A percentile compares a stretch with the other conserved stretches of the same genome.
phyloP scores from a whole-genome alignment of 1,139 yeast genomes.

The Geotrichum cucujoidarum region DNA sequence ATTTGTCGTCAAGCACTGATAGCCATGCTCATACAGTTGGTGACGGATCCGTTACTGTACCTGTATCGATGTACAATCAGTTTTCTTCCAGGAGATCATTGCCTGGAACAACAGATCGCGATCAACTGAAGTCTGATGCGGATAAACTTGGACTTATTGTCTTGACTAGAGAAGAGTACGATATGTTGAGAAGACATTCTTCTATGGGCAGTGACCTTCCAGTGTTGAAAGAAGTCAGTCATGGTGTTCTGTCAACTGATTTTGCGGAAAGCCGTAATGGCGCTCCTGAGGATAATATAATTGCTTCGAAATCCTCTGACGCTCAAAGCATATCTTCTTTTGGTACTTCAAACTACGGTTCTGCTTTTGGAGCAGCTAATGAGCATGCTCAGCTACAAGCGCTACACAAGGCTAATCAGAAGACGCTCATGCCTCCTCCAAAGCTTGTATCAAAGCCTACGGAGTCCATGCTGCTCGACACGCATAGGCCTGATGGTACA shows the following conservation, averaged over 20 bases:
- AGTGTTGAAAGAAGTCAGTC: slow-evolving; percentile 20
- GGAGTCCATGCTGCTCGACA: slow-evolving; percentile 4
- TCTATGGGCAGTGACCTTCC: slow-evolving; percentile 16
- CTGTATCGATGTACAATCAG: slow-evolving; percentile 24
- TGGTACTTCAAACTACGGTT: slow-evolving; percentile 4
- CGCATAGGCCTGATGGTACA: neutral
- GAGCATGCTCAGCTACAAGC: neutral
- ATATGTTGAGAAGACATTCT: slow-evolving; percentile 22
- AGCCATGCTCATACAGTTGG: neutral
- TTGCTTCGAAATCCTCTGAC: slow-evolving; percentile 11
- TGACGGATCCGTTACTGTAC: slow-evolving; percentile 26
- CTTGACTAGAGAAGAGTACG: slow-evolving; percentile 34
- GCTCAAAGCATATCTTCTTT: slow-evolving; percentile 7
- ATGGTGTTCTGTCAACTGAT: slow-evolving; percentile 18
- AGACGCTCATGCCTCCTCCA: slow-evolving; percentile 4
- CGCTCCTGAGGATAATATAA: slow-evolving; percentile 8
- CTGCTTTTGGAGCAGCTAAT: neutral
- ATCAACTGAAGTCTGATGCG: slow-evolving; percentile 23
- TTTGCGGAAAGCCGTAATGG: slow-evolving; percentile 4
- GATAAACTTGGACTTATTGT: slow-evolving; percentile 40
- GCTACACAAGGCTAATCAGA: neutral
- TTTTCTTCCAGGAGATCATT: slow-evolving; percentile 23
- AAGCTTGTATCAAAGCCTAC: neutral
- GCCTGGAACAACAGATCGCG: slow-evolving; percentile 20
- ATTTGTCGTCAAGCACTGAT: neutral